Percentiles rank a stretch among this genome's conserved stretches.
phyloP scores from a whole-genome alignment of 768 basidiomycete genomes.

The Leucocoprinus birnbaumii region DNA sequence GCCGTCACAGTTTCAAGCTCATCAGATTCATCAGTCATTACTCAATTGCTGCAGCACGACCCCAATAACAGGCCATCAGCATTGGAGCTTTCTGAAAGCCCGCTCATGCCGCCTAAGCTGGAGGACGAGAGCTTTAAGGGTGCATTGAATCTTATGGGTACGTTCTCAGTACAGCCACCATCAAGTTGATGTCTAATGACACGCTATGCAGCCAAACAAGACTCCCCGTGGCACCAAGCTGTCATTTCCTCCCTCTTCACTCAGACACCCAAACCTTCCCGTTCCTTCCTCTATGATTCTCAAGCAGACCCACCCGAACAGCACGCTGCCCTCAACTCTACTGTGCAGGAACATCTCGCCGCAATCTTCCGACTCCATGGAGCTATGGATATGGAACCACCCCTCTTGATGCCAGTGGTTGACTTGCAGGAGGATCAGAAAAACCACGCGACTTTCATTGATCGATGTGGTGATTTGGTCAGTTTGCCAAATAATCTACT shows the following conservation, averaged over 20 bases:
- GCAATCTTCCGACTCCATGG: constrained; percentile 87
- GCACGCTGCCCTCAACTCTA: constrained; percentile 63
- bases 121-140: constrained; percentile 88
- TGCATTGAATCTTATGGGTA: constrained; percentile 74
- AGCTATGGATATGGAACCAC: constrained; percentile 84
- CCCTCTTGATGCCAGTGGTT: constrained; percentile 74
- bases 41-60: constrained; percentile 78
- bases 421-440: constrained; percentile 58
- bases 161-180: constrained; percentile 17
- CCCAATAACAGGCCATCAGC: constrained; percentile 77
- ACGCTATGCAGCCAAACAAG: constrained; percentile 52
- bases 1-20: neutral
- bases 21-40: constrained; percentile 54
- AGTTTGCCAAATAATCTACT: constrained; percentile 70
- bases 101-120: constrained; percentile 68
- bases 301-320: constrained; percentile 69
- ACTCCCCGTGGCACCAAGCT: constrained; percentile 78
- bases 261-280: constrained; percentile 60
- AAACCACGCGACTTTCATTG: constrained; percentile 71
- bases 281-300: constrained; percentile 72
- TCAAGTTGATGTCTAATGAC: neutral
- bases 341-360: constrained; percentile 73
- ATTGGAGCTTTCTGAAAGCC: constrained; percentile 77
- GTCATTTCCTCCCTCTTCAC: constrained; percentile 79
- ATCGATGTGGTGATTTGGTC: constrained; percentile 76